These are phyloP conservation scores for Aureobasidium sp. DNA, from an alignment of 2,329 filamentous ascomycete genomes.

Conservation along the genomic window DNA sequence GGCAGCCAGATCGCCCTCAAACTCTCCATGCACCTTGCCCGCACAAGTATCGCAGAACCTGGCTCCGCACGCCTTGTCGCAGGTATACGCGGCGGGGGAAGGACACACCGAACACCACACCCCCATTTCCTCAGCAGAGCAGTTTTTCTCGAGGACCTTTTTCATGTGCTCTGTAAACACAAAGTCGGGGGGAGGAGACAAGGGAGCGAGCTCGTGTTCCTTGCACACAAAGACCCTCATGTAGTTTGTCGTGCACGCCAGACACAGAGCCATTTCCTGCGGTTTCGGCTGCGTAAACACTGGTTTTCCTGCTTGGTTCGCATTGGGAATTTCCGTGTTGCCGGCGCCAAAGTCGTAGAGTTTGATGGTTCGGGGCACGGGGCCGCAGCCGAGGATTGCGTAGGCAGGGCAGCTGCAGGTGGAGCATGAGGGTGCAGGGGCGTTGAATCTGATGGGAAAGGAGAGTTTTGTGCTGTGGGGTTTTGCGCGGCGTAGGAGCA, in stretches of 20 bases:
- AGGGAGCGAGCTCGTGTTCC: conserved; percentile 18
- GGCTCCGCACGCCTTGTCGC: conserved; percentile 26
- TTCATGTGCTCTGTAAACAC: no score
- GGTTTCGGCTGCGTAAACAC: background rate
- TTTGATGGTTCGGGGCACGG: conserved; percentile 62
- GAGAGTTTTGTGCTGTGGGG: conserved; percentile 30
- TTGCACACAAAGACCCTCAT: conserved; percentile 29
- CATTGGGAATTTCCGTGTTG: background rate
- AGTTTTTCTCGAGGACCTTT: no score
- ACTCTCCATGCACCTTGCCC: conserved; percentile 15
- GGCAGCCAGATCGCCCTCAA: conserved; percentile 19
- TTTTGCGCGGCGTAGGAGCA: background rate
- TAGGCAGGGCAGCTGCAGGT: conserved; percentile 66
- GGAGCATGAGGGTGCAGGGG: conserved; percentile 27
- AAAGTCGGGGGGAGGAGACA: no score
- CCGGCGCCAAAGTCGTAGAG: background rate
- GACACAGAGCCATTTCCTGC: conserved; percentile 30
- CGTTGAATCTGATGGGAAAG: conserved; percentile 33
- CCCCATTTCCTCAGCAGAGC: no score
- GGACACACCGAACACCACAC: conserved; percentile 37
- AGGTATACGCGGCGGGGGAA: conserved; percentile 30
- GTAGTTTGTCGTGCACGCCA: conserved; percentile 27
- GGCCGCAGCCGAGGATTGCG: conserved; percentile 76
- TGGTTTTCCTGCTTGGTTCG: background rate
- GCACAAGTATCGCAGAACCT: conserved; percentile 25